Percentiles rank a stretch among this genome's conserved stretches.
Evolutionary conservation across 768 basidiomycete species (phyloP).

Genomic region (Pleurotus giganteus): DNA sequence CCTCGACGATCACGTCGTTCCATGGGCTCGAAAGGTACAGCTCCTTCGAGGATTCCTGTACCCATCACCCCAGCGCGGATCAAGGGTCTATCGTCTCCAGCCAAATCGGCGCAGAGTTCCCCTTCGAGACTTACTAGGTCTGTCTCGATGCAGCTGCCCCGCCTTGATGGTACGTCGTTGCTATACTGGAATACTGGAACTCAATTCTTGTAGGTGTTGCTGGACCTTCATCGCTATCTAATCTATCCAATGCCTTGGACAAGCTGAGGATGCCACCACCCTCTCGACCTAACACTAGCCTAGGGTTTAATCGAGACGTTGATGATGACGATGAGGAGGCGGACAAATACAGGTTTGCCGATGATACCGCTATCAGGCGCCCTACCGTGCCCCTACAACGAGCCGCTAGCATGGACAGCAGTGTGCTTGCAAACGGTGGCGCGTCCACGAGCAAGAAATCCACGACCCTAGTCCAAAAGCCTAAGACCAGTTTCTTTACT

Average conservation of each 20-base stretch:
- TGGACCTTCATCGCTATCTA: slow-evolving; percentile 52
- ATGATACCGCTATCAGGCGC: slow-evolving; percentile 3
- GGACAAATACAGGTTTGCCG: slow-evolving; percentile 19
- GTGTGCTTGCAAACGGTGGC: neutral
- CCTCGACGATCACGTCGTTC: slow-evolving; percentile 4
- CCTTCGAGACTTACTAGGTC: slow-evolving; percentile 32
- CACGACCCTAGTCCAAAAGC: neutral
- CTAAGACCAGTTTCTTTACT: slow-evolving; percentile 2
- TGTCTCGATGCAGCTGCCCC: slow-evolving; percentile 24
- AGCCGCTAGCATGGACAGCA: neutral
- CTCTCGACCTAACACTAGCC: slow-evolving; percentile 62
- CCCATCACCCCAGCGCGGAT: slow-evolving; percentile 24
- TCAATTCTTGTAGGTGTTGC: slow-evolving; percentile 18
- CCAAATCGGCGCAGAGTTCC: slow-evolving; percentile 23
- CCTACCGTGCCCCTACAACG: neutral
- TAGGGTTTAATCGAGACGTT: slow-evolving; percentile 56
- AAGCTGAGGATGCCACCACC: slow-evolving; percentile 69
- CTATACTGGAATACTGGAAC: slow-evolving; percentile 12
- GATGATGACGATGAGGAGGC: slow-evolving; percentile 24
- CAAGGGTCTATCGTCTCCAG: slow-evolving; percentile 17
- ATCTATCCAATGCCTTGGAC: slow-evolving; percentile 65
- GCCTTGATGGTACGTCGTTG: slow-evolving; percentile 26
- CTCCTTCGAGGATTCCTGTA: slow-evolving; percentile 20
- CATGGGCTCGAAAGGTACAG: slow-evolving; percentile 17
- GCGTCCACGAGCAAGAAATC: neutral